Base-by-base conservation (phyloP, 495 filamentous ascomycete species). In the Penicillium bialowiezense region DNA sequence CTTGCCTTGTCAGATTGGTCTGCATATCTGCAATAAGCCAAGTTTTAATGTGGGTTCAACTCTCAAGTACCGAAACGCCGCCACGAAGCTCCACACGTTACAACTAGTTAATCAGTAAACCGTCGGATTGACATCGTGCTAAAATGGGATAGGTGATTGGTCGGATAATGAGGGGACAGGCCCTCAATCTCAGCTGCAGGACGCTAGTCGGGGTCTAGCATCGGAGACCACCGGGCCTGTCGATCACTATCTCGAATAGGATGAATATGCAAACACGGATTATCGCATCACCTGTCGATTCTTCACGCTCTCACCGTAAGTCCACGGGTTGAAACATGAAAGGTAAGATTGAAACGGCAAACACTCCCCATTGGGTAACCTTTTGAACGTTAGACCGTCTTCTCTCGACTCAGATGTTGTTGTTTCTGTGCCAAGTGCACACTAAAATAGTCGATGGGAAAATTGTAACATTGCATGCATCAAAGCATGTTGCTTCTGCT, bases 351-450 rank as follows among this genome's bases (percentile, higher is more conserved):
- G n/a, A n/a, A n/a, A n/a, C 60, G 60, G 60, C 26, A 15, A 26
- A 52, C 10, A 47, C 58, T 19, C 57, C 51, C 24, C 2, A 52
- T 55, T 26, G 0, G 52, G 56, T 28, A 52, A 48, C 36, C 50
- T 26, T 18, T 9, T 44, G 17, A 9, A n/a, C 4, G 17, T n/a
- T 18, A 15, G 7, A 12, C n/a, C n/a, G n/a, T n/a, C n/a, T n/a
- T n/a, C n/a, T n/a, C n/a, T 13, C 10, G 32, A 6, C 28, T 17
- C 9, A 17, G n/a, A n/a, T n/a, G n/a, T n/a, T n/a, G n/a, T n/a
- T 26, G 23, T 26, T 26, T 26, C 23, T 26, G 23, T 29, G 31
- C 51, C 56, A 60, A 58, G 58, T 32, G 38, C 7, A 14, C 6
- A 23, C 31, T 7, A 36, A 10, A 14, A 15, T 9, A n/a, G 32